A percentile compares a stretch with the other conserved stretches of the same genome.
Evolutionary conservation across 2,329 filamentous ascomycete genomes (phyloP).

Genomic region (Trichoderma asperellum): DNA sequence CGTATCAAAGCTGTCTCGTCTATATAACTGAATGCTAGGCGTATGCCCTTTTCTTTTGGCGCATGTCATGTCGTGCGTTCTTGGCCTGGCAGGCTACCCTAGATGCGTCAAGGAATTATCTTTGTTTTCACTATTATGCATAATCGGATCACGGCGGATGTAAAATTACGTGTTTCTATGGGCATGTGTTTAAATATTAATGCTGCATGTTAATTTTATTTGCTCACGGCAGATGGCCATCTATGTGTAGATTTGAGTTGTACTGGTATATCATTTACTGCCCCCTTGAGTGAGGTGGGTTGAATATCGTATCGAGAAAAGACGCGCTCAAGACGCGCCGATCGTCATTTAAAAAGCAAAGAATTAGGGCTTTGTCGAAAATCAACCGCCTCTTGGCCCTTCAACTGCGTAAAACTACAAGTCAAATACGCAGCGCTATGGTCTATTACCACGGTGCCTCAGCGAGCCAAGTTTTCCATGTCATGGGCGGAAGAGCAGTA

Average conservation of each 20-base stretch:
- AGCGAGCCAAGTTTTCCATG: background rate
- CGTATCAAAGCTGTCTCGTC: background rate
- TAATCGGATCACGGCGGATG: background rate
- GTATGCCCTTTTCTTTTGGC: background rate
- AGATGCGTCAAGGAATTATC: background rate
- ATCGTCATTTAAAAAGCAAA: background rate
- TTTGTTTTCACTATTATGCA: background rate
- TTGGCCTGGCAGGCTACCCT: background rate
- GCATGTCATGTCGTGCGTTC: background rate
- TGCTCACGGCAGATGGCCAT: constrained; percentile 56
- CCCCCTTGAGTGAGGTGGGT: constrained; percentile 46
- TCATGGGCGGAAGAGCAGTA: background rate
- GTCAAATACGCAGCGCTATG: background rate
- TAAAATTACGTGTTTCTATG: background rate
- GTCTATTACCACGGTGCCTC: background rate
- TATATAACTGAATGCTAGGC: background rate
- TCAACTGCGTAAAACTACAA: background rate
- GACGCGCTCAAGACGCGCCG: constrained; percentile 5
- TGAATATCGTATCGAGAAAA: constrained; percentile 47
- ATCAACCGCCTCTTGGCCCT: no score
- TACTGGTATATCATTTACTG: constrained; percentile 50
- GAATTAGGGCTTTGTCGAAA: background rate
- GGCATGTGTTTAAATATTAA: constrained; percentile 40
- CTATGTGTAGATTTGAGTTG: constrained; percentile 49
- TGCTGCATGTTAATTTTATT: constrained; percentile 46